Conservation (phyloP, 257 asterid species). For the Petunia axillaris region DNA sequence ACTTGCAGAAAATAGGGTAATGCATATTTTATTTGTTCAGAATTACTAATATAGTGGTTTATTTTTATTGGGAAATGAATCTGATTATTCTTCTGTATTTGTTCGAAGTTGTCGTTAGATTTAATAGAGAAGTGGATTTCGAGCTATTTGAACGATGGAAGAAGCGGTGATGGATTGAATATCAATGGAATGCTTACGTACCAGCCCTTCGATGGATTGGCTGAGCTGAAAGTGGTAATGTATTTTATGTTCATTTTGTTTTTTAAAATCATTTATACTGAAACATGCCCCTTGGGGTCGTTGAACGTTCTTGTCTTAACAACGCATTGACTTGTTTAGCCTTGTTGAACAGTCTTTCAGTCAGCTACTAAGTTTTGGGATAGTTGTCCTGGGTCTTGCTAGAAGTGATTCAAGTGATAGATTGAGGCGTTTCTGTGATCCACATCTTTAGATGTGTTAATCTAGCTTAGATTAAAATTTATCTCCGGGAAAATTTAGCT, state of each 20-base stretch:
- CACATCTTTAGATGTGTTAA: too few species aligned
- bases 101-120: constrained; percentile 78
- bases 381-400: too few species aligned
- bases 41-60: neutral
- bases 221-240: constrained; percentile 82
- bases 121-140: constrained; percentile 81
- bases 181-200: constrained; percentile 72
- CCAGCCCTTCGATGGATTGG: constrained; percentile 79
- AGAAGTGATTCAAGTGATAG: too few species aligned
- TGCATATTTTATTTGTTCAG: neutral
- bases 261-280: neutral
- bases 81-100: constrained; percentile 3
- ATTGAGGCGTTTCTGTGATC: too few species aligned
- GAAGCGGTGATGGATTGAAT: constrained; percentile 43
- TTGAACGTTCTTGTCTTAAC: constrained; percentile 5
- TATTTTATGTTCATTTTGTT: neutral
- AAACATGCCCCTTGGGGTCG: neutral
- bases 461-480: too few species aligned
- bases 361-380: too few species aligned
- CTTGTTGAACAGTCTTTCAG: too few species aligned
- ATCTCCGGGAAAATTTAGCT: too few species aligned
- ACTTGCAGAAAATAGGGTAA: constrained; percentile 80
- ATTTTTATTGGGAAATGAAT: constrained; percentile 17
- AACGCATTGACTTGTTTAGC: too few species aligned
- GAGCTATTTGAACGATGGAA: constrained; percentile 52